phyloP scores from a whole-genome alignment of 169 alveolate species.

The Cryptosporidium canis region DNA sequence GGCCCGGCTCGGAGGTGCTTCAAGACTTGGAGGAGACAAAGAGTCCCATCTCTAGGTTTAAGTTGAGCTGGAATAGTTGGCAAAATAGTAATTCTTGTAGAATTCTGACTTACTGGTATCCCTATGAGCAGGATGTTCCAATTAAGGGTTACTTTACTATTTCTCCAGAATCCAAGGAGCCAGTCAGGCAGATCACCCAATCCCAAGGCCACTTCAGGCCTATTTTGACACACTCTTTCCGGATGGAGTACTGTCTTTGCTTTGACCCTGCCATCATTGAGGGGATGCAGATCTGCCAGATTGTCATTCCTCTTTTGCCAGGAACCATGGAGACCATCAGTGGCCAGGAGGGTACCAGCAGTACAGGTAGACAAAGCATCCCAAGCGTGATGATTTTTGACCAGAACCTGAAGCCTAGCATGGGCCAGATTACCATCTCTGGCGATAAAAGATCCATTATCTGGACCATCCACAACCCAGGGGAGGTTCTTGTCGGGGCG shows the following conservation, averaged over 20 bases:
- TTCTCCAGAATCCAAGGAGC: conserved; percentile 41
- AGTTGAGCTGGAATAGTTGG: conserved; percentile 29
- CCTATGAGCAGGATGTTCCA: conserved; percentile 34
- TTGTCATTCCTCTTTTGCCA: conserved; percentile 35
- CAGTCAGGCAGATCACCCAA: conserved; percentile 33
- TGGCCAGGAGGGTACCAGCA: not conserved
- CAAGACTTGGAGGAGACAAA: not conserved
- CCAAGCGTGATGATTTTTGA: conserved; percentile 41
- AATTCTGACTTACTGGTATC: conserved; percentile 46
- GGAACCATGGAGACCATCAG: conserved; percentile 6
- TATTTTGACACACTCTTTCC: conserved; percentile 35
- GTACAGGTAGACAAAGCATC: not conserved
- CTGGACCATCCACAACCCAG: conserved; percentile 40
- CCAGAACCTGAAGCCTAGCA: conserved; percentile 17
- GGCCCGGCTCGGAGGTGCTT: not conserved
- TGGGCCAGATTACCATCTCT: conserved; percentile 26
- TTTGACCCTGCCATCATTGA: conserved; percentile 29
- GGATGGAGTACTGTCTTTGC: conserved; percentile 56
- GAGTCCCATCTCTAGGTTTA: conserved; percentile 19
- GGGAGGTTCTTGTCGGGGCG: not conserved
- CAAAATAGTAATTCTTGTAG: conserved; percentile 4
- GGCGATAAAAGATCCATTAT: conserved; percentile 30
- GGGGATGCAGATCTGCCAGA: conserved; percentile 54
- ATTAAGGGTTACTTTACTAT: conserved; percentile 63
- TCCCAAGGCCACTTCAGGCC: conserved; percentile 38